Base-by-base conservation (phyloP, 2,329 filamentous ascomycete species). In the Fusarium nygamai region DNA sequence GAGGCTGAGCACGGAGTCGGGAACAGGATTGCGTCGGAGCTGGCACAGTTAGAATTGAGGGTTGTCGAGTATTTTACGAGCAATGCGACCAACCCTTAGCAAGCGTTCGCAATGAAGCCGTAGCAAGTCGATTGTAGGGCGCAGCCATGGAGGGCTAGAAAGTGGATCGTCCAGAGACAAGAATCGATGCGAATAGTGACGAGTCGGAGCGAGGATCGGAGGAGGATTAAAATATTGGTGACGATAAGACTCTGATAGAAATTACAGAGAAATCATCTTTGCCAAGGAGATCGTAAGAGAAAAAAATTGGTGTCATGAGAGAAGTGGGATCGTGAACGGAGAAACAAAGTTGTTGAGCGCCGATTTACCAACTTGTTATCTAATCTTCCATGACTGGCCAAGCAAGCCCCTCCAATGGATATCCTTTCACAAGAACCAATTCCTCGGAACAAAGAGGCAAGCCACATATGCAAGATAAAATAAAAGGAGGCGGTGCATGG, bases 351-450 rank as follows among this genome's bases (percentile, higher is more conserved):
- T 73, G 73, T 75, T 76, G 73, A 73, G 65, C 61, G 51, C 70
- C 72, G 71, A 65, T 78, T 76, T 72, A 70, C 54, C 47, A 71
- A 71, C 67, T 66, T 66, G 76, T 78, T 78, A 78, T 78, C 76
- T 78, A 74, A 78, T 76, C 67, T 70, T 76, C 36, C 36, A 38
- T 38, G 73, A 63, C 64, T 68, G 59, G 65, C 33, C 62, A 54
- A 66, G 76, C 68, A 48, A 31, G 27, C 76, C 75, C 47, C 47
- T 77, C 76, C 67, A 75, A 76, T 48, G 46, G 46, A 48, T 73
- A 47, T 65, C 64, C 64, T 75, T 56, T 46, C 34, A 39, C 48
- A 66, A 36, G 4, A 41, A 33, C 60, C 67, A 70, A 70, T 66
- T 70, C 41, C 46, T 64, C 60, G 67, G 67, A 65, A 64, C 66